Conservation (phyloP, 306 rosid genomes). For the Sesbania bispinosa region DNA sequence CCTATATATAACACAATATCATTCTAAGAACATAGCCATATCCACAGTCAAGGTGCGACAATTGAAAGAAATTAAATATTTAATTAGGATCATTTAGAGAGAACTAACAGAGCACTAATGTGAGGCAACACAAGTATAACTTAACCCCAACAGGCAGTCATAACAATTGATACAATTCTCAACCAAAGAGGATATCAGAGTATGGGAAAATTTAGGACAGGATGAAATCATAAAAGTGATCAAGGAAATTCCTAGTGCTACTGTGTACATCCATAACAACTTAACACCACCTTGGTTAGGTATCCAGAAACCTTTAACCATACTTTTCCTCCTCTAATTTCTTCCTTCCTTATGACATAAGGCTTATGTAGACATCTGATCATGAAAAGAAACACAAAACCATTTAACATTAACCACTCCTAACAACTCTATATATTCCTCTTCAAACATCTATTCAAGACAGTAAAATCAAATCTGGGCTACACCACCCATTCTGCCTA, state of each 20-base stretch:
- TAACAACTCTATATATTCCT: neutral
- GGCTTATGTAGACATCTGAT: no score
- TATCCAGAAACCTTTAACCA: neutral
- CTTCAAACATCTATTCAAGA: neutral
- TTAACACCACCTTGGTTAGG: neutral
- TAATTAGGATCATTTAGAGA: neutral
- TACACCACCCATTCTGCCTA: neutral
- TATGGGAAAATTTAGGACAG: neutral
- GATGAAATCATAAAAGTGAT: neutral
- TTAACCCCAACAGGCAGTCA: neutral
- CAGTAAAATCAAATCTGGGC: neutral
- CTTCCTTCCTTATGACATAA: neutral
- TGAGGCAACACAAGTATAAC: slow-evolving; percentile 9
- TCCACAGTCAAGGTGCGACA: neutral
- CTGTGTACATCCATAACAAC: neutral
- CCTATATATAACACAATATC: no score
- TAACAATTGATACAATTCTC: neutral
- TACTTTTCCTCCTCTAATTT: neutral
- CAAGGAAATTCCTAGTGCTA: neutral
- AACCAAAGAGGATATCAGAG: neutral
- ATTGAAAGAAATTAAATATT: neutral
- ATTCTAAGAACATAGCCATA: neutral
- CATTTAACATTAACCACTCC: neutral
- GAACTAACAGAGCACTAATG: neutral
- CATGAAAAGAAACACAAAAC: neutral